phyloP scores from a whole-genome alignment of 2,329 filamentous ascomycete species.

The Hymenoscyphus linearis region DNA sequence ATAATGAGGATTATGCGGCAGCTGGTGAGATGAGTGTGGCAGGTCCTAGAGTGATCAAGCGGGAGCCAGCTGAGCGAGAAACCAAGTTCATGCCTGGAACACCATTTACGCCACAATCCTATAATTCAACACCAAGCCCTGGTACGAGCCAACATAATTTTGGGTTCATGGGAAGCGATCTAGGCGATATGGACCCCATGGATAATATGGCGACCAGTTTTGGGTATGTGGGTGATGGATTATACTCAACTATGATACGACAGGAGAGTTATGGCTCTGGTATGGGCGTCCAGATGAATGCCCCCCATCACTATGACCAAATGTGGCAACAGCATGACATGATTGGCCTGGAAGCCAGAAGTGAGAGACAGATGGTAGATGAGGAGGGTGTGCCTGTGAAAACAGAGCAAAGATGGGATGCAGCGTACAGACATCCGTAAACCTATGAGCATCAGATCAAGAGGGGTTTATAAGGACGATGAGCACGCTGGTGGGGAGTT shows the following conservation, averaged over 20 bases:
- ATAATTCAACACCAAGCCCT: slow-evolving; percentile 9
- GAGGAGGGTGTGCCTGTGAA: slow-evolving; percentile 12
- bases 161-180: not conserved
- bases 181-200: slow-evolving; percentile 1
- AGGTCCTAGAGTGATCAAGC: slow-evolving; percentile 1
- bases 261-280: not conserved
- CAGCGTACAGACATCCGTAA: slow-evolving; percentile 10
- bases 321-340: slow-evolving; percentile 1
- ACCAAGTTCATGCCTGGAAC: not conserved
- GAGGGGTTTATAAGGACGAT: not conserved
- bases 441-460: not conserved
- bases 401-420: slow-evolving; percentile 21
- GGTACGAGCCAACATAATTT: slow-evolving; percentile 1
- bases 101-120: slow-evolving; percentile 4
- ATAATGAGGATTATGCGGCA: not conserved
- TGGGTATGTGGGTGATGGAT: not conserved
- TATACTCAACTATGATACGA: not conserved
- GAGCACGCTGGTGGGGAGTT: not conserved
- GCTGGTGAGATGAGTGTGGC: not conserved
- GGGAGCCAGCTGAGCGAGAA: slow-evolving; percentile 3
- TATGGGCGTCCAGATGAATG: slow-evolving; percentile 6
- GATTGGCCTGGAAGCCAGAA: not conserved
- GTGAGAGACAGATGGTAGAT: not conserved
- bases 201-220: slow-evolving; percentile 6
- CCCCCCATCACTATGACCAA: not conserved